Percentiles rank a stretch among this genome's conserved stretches.
Evolutionary conservation across 2,329 filamentous ascomycete genomes (phyloP).

Genomic region (Penicillium sp.): DNA sequence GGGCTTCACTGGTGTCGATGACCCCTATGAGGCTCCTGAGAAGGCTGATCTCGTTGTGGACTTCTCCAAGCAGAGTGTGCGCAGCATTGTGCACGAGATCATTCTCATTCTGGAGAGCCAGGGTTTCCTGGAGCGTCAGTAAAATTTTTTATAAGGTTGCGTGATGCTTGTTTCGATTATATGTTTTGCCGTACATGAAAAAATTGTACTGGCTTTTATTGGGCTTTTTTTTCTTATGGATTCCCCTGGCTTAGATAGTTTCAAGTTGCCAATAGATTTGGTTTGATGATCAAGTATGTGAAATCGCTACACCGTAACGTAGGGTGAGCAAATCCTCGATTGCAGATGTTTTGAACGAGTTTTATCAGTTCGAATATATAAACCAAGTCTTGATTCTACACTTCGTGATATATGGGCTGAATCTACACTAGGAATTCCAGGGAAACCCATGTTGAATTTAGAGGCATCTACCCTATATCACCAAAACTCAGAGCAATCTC

Average conservation of each 20-base stretch:
- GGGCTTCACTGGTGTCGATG: conserved; percentile 97
- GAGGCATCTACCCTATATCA: conserved; percentile 10
- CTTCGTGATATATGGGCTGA: neutral
- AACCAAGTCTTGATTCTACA: neutral
- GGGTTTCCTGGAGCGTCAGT: conserved; percentile 72
- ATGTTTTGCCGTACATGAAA: conserved; percentile 21
- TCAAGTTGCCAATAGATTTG: conserved; percentile 11
- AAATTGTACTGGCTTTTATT: conserved; percentile 18
- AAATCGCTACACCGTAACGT: neutral
- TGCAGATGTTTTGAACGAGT: no score
- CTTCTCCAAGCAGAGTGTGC: conserved; percentile 78
- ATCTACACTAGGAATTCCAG: neutral
- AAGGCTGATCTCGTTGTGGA: conserved; percentile 86
- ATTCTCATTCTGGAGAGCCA: conserved; percentile 85
- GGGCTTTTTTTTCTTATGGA: conserved; percentile 15
- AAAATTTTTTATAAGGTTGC: conserved; percentile 15
- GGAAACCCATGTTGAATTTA: conserved; percentile 14
- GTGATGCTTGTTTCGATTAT: conserved; percentile 15
- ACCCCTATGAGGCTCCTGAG: conserved; percentile 83
- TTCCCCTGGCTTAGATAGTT: conserved; percentile 24
- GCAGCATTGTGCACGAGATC: conserved; percentile 95
- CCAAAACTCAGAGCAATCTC: conserved; percentile 1
- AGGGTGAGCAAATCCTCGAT: no score
- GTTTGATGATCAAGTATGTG: neutral
- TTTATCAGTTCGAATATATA: neutral